A percentile compares a stretch with the other conserved stretches of the same genome.
phyloP scores from a whole-genome alignment of 176 grass and related monocot species.

The Olyra latifolia region DNA sequence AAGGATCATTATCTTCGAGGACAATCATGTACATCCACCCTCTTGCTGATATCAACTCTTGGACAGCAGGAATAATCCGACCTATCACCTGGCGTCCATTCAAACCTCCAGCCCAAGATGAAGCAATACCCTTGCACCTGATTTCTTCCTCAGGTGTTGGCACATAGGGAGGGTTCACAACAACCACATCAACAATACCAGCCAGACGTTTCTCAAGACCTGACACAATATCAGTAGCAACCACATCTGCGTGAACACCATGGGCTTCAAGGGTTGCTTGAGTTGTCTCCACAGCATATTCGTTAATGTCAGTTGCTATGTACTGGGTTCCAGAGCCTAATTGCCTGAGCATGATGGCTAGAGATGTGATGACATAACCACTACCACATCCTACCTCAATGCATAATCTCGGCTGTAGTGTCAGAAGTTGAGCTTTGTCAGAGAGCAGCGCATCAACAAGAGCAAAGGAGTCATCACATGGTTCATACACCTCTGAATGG shows the following conservation, averaged over 20 bases:
- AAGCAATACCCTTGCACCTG: constrained; percentile 63
- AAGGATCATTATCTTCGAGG: constrained; percentile 85
- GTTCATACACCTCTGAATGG: constrained; percentile 91
- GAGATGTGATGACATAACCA: constrained; percentile 90
- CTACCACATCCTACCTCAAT: constrained; percentile 84
- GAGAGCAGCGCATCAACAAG: constrained; percentile 93
- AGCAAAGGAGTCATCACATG: constrained; percentile 92
- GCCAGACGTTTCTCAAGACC: constrained; percentile 67
- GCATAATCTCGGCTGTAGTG: constrained; percentile 68
- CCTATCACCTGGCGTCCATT: constrained; percentile 84
- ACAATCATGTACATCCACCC: constrained; percentile 86
- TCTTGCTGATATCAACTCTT: constrained; percentile 68
- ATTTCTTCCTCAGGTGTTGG: constrained; percentile 93
- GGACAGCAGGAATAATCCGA: constrained; percentile 68
- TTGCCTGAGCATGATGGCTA: constrained; percentile 82
- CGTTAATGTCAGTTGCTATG: constrained; percentile 87
- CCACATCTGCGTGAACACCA: constrained; percentile 70
- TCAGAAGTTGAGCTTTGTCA: constrained; percentile 62
- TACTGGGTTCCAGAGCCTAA: constrained; percentile 66
- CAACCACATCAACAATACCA: constrained; percentile 76
- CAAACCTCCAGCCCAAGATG: constrained; percentile 93
- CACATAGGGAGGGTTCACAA: constrained; percentile 94
- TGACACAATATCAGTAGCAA: constrained; percentile 74
- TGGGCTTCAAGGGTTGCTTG: constrained; percentile 75
- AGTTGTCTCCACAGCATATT: constrained; percentile 70